A percentile compares a stretch with the other conserved stretches of the same genome.
Conservation (phyloP, 2,329 filamentous ascomycete genomes). For the Colletotrichum orbiculare region DNA sequence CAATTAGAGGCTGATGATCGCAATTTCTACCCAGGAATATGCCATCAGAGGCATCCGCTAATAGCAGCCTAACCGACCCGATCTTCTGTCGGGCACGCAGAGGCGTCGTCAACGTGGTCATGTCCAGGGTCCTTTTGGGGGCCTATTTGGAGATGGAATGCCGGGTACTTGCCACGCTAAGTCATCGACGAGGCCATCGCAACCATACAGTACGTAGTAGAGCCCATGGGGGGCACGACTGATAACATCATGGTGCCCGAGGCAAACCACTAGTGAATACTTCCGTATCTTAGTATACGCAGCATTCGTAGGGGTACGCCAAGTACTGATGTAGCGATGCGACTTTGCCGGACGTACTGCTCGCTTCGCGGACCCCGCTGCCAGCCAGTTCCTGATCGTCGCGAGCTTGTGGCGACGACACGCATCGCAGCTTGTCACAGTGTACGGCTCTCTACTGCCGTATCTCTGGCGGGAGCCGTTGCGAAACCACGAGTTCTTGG, state of each 20-base stretch:
- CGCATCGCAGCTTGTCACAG: not conserved
- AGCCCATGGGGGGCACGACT: slow-evolving; percentile 18
- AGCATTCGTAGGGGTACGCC: too few species aligned
- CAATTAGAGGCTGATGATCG: slow-evolving; percentile 33
- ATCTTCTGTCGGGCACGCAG: slow-evolving; percentile 20
- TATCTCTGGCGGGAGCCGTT: too few species aligned
- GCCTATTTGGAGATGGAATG: slow-evolving; percentile 16
- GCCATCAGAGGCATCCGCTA: slow-evolving; percentile 29
- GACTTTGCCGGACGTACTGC: not conserved
- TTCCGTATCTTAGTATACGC: too few species aligned
- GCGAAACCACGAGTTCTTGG: too few species aligned
- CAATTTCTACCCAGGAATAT: slow-evolving; percentile 33
- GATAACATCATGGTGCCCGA: slow-evolving; percentile 23
- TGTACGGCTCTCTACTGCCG: too few species aligned
- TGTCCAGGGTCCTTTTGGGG: slow-evolving; percentile 28
- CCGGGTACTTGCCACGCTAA: slow-evolving; percentile 19
- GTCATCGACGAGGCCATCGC: slow-evolving; percentile 27
- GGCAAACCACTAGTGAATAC: not conserved
- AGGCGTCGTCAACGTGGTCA: slow-evolving; percentile 20
- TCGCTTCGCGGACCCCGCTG: not conserved
- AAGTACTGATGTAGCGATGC: too few species aligned
- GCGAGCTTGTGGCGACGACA: slow-evolving; percentile 28
- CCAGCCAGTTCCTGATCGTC: slow-evolving; percentile 9
- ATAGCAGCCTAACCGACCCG: slow-evolving; percentile 24
- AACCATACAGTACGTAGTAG: not conserved